Evolutionary conservation across 1,284 basidiomycete genomes (phyloP).

Genomic region (Golubevia sp.): DNA sequence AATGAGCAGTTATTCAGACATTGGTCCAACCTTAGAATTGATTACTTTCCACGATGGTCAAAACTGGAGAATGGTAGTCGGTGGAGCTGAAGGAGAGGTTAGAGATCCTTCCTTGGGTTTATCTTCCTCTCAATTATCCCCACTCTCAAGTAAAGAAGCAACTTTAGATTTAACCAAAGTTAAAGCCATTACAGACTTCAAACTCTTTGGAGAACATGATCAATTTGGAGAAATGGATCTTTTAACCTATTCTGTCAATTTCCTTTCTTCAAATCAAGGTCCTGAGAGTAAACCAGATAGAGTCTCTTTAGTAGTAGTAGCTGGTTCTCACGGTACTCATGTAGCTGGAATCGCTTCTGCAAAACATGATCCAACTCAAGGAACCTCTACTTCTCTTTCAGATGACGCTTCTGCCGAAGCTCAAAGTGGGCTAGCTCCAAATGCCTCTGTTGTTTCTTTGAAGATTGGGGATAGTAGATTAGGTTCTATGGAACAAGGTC

Average conservation of each 20-base stretch:
- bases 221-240: constrained; percentile 57
- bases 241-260: constrained; percentile 60
- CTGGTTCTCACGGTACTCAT: constrained; percentile 61
- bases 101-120: constrained; percentile 39
- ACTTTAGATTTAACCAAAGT: constrained; percentile 40
- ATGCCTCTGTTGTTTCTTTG: constrained; percentile 52
- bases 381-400: constrained; percentile 8
- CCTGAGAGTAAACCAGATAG: not conserved
- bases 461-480: constrained; percentile 41
- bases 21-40: constrained; percentile 57
- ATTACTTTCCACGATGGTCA: constrained; percentile 60
- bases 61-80: constrained; percentile 58
- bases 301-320: constrained; percentile 42
- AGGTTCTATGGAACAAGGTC: constrained; percentile 56
- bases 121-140: constrained; percentile 23
- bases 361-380: constrained; percentile 27
- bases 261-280: constrained; percentile 12
- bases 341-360: constrained; percentile 61
- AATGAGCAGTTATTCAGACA: constrained; percentile 41
- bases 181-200: constrained; percentile 55
- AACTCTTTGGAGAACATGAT: constrained; percentile 51
- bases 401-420: constrained; percentile 10
- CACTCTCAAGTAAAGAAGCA: constrained; percentile 12
- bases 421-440: constrained; percentile 59
- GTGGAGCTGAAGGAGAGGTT: constrained; percentile 58